Base-by-base conservation (phyloP, 1,284 basidiomycete species). In the Puccinia novopanici region DNA sequence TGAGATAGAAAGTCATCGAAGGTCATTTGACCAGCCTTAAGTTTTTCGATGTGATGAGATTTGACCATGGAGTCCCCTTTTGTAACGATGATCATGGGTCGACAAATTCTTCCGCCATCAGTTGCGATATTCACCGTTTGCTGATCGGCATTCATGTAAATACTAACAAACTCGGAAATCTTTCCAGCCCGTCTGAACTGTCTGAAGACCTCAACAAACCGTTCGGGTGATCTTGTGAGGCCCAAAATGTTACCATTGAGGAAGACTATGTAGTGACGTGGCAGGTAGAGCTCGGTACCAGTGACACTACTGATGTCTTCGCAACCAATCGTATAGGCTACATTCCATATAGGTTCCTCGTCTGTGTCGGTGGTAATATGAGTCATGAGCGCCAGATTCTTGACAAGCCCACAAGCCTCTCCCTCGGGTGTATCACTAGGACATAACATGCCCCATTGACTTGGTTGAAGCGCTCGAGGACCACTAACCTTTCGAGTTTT, bases 281-380 rank as follows among this genome's bases (percentile, higher is more conserved):
- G 90, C 17, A 92, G 91, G 86, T 99, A 98, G 83, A 99, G 94
- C 88, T 99, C 97, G 70, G 93, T 92, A 8, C 97, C 97, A 37
- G 96, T 98, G 67, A 92, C 90, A 54, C 95, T 89, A 83, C 90
- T 90, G 85, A 99, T 98, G 86, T 99, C 97, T 95, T 85, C 57
- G 82, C 48, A 63, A 10, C 97, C 98, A 40, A 99, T 90, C 90
- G 97, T 92, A 86, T 92, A 97, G 3, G 94, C 92, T 63, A 98
- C 88, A 82, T 91, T 90, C 83, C 94, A 91, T 82, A 99, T 93
- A 2, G 97, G 95, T 82, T 92, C 93, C 86, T 99, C 97, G 82
- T 97, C 95, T 24, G 96, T 95, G 86, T 99, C 97, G 34, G 98
- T 99, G 17, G 97, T 99, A 86, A 99, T 99, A 86, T 99, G 98